phyloP scores from a whole-genome alignment of 352 stramenopile genomes.

The Phytophthora citrophthora region DNA sequence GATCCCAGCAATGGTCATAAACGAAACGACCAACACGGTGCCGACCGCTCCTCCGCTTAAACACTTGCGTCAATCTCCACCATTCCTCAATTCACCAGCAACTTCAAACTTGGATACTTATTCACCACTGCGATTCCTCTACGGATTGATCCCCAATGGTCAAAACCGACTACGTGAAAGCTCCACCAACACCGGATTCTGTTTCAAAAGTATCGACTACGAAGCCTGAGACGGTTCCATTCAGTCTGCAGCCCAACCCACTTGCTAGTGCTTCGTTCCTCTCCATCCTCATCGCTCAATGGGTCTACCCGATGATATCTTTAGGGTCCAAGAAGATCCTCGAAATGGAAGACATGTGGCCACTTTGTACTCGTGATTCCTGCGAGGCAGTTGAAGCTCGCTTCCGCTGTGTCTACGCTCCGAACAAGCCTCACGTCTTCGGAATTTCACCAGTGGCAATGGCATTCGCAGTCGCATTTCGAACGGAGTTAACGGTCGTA shows the following conservation, averaged over 20 bases:
- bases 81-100: slow-evolving; percentile 2
- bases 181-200: slow-evolving; percentile 6
- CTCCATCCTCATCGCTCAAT: slow-evolving; percentile 53
- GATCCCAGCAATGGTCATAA: background rate
- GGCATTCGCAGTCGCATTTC: slow-evolving; percentile 21
- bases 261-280: slow-evolving; percentile 42
- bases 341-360: slow-evolving; percentile 41
- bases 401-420: slow-evolving; percentile 27
- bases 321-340: slow-evolving; percentile 36
- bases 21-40: background rate
- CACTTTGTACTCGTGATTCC: slow-evolving; percentile 20
- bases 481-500: slow-evolving; percentile 10
- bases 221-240: slow-evolving; percentile 5
- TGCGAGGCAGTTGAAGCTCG: slow-evolving; percentile 18
- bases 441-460: slow-evolving; percentile 19
- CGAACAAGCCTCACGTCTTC: slow-evolving; percentile 3
- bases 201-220: background rate
- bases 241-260: slow-evolving; percentile 34
- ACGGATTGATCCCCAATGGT: slow-evolving; percentile 3
- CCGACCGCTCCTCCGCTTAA: background rate
- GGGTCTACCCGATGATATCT: slow-evolving; percentile 53
- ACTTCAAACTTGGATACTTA: background rate
- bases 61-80: background rate
- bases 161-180: slow-evolving; percentile 8
- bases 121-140: background rate